Evolutionary conservation across 257 asterid genomes (phyloP), one percentile per base, ranked within the genome.

Genomic region (Scutellaria minor): DNA sequence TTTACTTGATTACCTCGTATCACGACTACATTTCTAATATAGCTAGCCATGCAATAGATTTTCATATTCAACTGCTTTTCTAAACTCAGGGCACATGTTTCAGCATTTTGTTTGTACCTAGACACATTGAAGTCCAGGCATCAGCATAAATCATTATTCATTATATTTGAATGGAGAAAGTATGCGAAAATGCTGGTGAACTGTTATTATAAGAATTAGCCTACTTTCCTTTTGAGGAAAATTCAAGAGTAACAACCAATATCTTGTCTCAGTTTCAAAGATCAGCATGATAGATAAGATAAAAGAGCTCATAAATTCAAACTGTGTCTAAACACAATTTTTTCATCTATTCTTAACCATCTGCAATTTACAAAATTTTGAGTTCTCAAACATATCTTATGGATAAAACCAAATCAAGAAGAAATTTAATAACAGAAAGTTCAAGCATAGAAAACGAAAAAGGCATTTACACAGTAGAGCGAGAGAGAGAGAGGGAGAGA

Each of bases 61-160:
- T n/a, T n/a, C n/a, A n/a, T n/a, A 52, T 82, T 81, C 53, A 90
- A 88, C 90, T 87, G 87, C 86, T 92, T 92, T 67, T 91, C 86
- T 54, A 95, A 88, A 81, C n/a, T 37, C 75, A 77, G 80, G 64
- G 80, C 77, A 67, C 96, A 90, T 22, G 80, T 76, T 73, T 90
- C 93, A 40, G 80, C 81, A 77, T 88, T 85, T 79, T 83, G 85
- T 55, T 78, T 86, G 89, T 90, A 92, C 96, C 99, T 95, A 78
- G 24, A 74, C 62, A 74, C 40, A 78, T 64, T 7, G 20, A 75
- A 47, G 71, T 39, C 47, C 45, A 74, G 52, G 47, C 75, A 60
- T 78, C 61, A 73, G 70, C 63, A 74, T 42, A 58, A 55, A 75
- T 52, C 70, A 14, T 46, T 15, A 56, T 20, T 64, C 76, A 55